Conservation (phyloP, 306 rosid species). For the Inga oerstediana region DNA sequence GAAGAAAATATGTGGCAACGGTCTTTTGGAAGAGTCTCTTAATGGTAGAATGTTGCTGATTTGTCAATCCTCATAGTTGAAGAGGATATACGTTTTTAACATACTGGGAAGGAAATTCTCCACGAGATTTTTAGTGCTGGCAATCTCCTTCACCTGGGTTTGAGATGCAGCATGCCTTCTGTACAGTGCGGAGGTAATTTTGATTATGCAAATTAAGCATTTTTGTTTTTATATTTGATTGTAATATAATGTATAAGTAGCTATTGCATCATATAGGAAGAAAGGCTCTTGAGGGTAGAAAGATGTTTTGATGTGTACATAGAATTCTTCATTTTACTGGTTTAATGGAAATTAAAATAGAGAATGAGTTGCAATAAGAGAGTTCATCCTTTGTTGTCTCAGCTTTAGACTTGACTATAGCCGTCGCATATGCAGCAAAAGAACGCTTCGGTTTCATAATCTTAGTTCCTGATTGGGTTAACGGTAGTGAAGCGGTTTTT, state of each 20-base stretch:
- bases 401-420: neutral
- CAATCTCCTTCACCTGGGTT: slow-evolving; percentile 16
- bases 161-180: slow-evolving; percentile 40
- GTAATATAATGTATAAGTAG: slow-evolving; percentile 28
- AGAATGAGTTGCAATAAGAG: neutral
- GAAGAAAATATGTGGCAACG: slow-evolving; percentile 19
- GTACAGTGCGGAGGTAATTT: slow-evolving; percentile 37
- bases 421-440: too few relatives aligned
- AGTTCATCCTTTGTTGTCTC: slow-evolving; percentile 5
- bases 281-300: neutral
- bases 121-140: slow-evolving; percentile 35
- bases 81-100: slow-evolving; percentile 8
- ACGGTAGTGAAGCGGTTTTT: too few relatives aligned
- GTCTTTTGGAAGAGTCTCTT: neutral
- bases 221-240: neutral
- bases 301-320: slow-evolving; percentile 17
- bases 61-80: neutral
- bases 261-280: slow-evolving; percentile 23
- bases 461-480: too few relatives aligned
- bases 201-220: slow-evolving; percentile 12
- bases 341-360: neutral
- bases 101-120: slow-evolving; percentile 29
- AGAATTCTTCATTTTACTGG: slow-evolving; percentile 18
- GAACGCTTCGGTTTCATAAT: too few relatives aligned
- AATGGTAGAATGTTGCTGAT: neutral